Evolutionary conservation across 2,329 filamentous ascomycete species (phyloP).

Genomic region (Fusarium nodosum): DNA sequence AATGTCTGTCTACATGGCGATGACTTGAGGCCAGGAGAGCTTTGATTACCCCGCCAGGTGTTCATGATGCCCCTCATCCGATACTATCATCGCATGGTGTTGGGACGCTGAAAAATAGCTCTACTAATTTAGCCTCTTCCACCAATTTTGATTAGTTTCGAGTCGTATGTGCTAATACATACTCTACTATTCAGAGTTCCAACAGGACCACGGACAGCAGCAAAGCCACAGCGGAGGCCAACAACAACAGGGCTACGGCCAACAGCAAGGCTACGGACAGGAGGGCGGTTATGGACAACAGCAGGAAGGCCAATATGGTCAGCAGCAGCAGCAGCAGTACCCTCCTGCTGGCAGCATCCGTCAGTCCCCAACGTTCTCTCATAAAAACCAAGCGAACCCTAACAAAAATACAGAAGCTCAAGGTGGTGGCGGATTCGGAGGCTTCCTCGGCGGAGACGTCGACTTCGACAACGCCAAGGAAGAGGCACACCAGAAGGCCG

Average conservation of each 20-base stretch:
- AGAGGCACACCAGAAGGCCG: constrained; percentile 62
- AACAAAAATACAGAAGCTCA: constrained; percentile 51
- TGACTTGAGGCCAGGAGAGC: neutral
- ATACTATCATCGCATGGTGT: neutral
- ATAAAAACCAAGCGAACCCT: neutral
- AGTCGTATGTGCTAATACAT: constrained; percentile 12
- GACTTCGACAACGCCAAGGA: constrained; percentile 64
- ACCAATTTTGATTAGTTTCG: neutral
- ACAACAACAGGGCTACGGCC: constrained; percentile 28
- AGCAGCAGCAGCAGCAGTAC: constrained; percentile 45
- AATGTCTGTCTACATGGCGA: constrained; percentile 1
- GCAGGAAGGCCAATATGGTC: constrained; percentile 25
- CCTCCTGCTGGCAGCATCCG: constrained; percentile 47
- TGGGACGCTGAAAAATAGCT: neutral
- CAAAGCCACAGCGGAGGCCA: constrained; percentile 29
- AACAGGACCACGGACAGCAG: constrained; percentile 25
- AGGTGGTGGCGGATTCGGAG: constrained; percentile 55
- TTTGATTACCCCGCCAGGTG: constrained; percentile 45
- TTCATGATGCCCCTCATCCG: constrained; percentile 37
- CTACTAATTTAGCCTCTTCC: neutral
- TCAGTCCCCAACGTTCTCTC: constrained; percentile 37
- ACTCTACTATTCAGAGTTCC: constrained; percentile 17
- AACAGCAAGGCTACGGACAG: constrained; percentile 28
- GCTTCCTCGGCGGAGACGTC: constrained; percentile 60
- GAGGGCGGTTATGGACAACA: constrained; percentile 25